These are phyloP conservation scores for Calendula officinalis DNA, from an alignment of 129 eudicot species.

Conservation along the genomic window DNA sequence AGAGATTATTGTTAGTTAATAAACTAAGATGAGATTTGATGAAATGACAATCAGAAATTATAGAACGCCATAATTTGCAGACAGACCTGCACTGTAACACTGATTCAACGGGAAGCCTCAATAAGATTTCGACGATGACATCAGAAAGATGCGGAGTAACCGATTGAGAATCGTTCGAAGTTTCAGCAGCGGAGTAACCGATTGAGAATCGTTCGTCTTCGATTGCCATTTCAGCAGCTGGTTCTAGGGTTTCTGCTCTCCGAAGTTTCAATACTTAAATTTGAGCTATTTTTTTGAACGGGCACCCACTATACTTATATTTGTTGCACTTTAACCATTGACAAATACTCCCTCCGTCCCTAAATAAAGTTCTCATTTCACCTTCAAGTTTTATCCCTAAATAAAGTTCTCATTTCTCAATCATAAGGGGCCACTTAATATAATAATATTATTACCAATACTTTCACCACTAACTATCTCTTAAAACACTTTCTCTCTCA, in stretches of 20 bases:
- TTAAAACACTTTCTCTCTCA: no score
- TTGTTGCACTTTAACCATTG: no score
- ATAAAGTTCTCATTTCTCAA: no score
- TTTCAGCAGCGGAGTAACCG: background rate
- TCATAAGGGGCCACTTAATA: no score
- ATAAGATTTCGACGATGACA: constrained; percentile 45
- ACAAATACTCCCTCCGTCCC: no score
- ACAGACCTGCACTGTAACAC: constrained; percentile 53
- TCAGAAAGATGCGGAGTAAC: constrained; percentile 36
- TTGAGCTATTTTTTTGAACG: no score
- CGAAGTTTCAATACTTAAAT: no score
- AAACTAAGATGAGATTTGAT: constrained; percentile 34
- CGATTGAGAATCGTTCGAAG: constrained; percentile 2
- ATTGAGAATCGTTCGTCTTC: constrained; percentile 12
- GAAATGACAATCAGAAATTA: constrained; percentile 50
- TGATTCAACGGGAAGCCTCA: constrained; percentile 52
- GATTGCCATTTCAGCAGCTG: constrained; percentile 13
- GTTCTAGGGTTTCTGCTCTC: background rate
- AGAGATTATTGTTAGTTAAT: constrained; percentile 12
- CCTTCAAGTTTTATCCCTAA: no score
- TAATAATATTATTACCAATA: no score
- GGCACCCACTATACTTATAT: no score
- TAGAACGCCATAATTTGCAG: constrained; percentile 48
- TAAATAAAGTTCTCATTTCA: no score
- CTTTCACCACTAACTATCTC: no score